Conservation (phyloP, 2,329 filamentous ascomycete species). For the Colletotrichum limetticola region DNA sequence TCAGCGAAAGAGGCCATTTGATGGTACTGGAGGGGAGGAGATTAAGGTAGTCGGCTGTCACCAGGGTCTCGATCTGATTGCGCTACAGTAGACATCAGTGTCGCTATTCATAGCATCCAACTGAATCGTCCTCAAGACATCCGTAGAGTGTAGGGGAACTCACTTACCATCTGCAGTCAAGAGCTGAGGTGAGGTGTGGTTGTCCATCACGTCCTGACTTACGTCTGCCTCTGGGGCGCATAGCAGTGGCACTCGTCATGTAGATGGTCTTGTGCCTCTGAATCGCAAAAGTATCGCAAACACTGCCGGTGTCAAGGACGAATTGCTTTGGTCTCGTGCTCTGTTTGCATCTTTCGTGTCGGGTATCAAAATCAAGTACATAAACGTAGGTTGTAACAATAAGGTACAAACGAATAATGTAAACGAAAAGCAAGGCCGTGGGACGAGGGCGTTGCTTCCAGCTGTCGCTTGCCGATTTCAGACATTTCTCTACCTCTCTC, state of each 20-base stretch:
- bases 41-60: neutral
- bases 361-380: no score
- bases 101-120: neutral
- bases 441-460: neutral
- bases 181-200: neutral
- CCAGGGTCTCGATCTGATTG: neutral
- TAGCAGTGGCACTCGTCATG: constrained; percentile 11
- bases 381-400: no score
- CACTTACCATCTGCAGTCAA: neutral
- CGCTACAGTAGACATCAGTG: neutral
- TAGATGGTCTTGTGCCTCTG: neutral
- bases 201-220: neutral
- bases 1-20: neutral
- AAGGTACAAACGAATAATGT: no score
- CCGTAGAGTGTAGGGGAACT: no score
- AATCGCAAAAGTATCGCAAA: neutral
- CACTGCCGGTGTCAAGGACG: no score
- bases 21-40: neutral
- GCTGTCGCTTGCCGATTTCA: neutral
- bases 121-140: neutral
- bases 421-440: neutral
- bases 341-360: neutral
- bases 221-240: neutral
- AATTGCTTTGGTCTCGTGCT: neutral
- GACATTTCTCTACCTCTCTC: neutral